phyloP scores from a whole-genome alignment of 129 eudicot genomes.

The Centella asiatica region DNA sequence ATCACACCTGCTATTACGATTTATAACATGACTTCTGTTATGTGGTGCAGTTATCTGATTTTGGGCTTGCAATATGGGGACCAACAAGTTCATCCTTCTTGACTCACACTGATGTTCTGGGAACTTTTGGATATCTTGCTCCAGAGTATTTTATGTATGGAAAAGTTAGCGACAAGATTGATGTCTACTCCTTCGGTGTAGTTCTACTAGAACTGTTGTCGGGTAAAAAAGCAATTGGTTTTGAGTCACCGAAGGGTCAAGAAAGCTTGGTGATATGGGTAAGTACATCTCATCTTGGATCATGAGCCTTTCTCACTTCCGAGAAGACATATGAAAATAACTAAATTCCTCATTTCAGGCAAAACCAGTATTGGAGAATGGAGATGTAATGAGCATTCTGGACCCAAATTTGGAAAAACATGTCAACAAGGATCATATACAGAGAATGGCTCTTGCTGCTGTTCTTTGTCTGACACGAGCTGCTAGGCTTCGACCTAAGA shows the following conservation, averaged over 20 bases:
- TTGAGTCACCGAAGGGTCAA: slow-evolving; percentile 53
- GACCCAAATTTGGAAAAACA: slow-evolving; percentile 55
- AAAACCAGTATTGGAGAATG: slow-evolving; percentile 61
- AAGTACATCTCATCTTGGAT: slow-evolving; percentile 21
- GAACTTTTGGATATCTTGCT: slow-evolving; percentile 95
- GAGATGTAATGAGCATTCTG: slow-evolving; percentile 58
- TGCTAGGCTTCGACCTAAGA: slow-evolving; percentile 83
- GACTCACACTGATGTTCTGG: slow-evolving; percentile 75
- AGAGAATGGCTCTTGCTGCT: slow-evolving; percentile 76
- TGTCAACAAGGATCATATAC: slow-evolving; percentile 46
- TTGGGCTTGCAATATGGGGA: slow-evolving; percentile 92
- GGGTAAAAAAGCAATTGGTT: slow-evolving; percentile 66
- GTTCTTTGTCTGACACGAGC: slow-evolving; percentile 68
- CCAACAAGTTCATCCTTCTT: slow-evolving; percentile 54
- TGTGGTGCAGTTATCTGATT: slow-evolving; percentile 59
- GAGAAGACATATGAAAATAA: neutral
- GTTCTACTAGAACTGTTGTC: slow-evolving; percentile 84
- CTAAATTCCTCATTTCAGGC: slow-evolving; percentile 42
- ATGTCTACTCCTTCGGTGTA: slow-evolving; percentile 89
- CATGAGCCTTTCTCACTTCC: neutral
- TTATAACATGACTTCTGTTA: neutral
- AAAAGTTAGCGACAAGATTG: slow-evolving; percentile 85
- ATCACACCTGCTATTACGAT: no score
- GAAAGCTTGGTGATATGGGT: slow-evolving; percentile 98
- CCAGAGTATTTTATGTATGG: slow-evolving; percentile 99